phyloP scores from a whole-genome alignment of 2,329 filamentous ascomycete species.

The Clonostachys byssicola region DNA sequence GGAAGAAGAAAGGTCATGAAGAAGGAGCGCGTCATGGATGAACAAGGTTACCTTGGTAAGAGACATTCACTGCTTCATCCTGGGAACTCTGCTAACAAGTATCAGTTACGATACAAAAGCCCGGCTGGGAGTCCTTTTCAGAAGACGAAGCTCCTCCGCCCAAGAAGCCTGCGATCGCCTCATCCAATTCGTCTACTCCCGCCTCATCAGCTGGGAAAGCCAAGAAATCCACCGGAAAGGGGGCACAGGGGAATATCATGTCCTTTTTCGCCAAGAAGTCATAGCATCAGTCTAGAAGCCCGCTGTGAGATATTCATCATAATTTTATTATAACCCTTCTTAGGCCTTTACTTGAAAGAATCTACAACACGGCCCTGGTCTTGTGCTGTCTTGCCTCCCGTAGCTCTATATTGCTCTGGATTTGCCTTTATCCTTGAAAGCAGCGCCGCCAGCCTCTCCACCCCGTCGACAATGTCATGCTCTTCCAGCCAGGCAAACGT shows the following conservation, averaged over 20 bases:
- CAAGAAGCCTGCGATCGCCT: constrained; percentile 48
- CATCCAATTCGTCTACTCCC: constrained; percentile 34
- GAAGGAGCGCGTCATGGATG: constrained; percentile 83
- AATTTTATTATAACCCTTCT: too few relatives aligned
- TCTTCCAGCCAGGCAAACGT: constrained; percentile 74
- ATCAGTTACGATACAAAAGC: constrained; percentile 79
- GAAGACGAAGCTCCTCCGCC: constrained; percentile 69
- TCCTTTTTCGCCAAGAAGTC: constrained; percentile 86
- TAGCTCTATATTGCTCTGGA: constrained; percentile 14
- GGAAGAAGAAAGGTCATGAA: constrained; percentile 79
- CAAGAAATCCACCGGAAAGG: constrained; percentile 55
- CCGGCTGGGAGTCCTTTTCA: constrained; percentile 87
- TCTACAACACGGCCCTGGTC: constrained; percentile 10
- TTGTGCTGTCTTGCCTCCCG: constrained; percentile 1
- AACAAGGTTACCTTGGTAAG: constrained; percentile 84
- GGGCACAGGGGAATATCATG: constrained; percentile 78
- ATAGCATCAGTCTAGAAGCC: neutral
- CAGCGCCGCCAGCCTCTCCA: constrained; percentile 55
- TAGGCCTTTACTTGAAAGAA: constrained; percentile 12
- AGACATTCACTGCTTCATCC: constrained; percentile 4
- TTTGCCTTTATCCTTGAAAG: constrained; percentile 22
- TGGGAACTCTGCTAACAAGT: neutral
- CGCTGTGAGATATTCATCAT: too few relatives aligned
- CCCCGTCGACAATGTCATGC: constrained; percentile 60
- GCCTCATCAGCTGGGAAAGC: constrained; percentile 42